phyloP scores from a whole-genome alignment of 139 green algal genomes.

The Chlorella sorokiniana region DNA sequence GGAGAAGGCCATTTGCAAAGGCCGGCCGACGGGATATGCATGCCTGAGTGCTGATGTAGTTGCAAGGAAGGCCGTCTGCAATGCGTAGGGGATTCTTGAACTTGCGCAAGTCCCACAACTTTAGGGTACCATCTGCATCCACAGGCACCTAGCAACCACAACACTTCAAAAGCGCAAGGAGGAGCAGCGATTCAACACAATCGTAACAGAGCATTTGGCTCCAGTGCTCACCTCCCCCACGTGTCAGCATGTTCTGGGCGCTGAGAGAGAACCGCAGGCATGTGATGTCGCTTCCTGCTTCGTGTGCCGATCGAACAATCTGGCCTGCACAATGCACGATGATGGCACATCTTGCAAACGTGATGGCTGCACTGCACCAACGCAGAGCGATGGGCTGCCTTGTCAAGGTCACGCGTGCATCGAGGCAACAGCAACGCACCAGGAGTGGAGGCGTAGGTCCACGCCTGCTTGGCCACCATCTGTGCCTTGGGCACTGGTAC shows the following conservation, averaged over 20 bases:
- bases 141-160: not conserved
- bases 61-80: conserved; percentile 67
- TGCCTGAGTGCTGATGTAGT: conserved; percentile 54
- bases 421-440: not conserved
- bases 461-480: conserved; percentile 74
- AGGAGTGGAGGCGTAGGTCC: conserved; percentile 70
- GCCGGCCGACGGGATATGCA: not conserved
- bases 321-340: conserved; percentile 31
- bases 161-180: not conserved
- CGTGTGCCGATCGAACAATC: conserved; percentile 62
- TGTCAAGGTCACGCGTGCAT: not conserved
- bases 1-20: not conserved
- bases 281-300: conserved; percentile 72
- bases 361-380: not conserved
- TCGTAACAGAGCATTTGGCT: not conserved
- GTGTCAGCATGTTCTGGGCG: conserved; percentile 70
- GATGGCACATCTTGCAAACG: not conserved
- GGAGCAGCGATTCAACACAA: not conserved
- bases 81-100: conserved; percentile 74
- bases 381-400: not conserved
- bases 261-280: conserved; percentile 78
- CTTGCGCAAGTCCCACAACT: conserved; percentile 81
- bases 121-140: conserved; percentile 83
- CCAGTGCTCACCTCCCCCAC: conserved; percentile 36
- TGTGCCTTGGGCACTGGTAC: conserved; percentile 71